Evolutionary conservation across 2,329 filamentous ascomycete genomes (phyloP).

Genomic region (Cladophialophora chaetospira): DNA sequence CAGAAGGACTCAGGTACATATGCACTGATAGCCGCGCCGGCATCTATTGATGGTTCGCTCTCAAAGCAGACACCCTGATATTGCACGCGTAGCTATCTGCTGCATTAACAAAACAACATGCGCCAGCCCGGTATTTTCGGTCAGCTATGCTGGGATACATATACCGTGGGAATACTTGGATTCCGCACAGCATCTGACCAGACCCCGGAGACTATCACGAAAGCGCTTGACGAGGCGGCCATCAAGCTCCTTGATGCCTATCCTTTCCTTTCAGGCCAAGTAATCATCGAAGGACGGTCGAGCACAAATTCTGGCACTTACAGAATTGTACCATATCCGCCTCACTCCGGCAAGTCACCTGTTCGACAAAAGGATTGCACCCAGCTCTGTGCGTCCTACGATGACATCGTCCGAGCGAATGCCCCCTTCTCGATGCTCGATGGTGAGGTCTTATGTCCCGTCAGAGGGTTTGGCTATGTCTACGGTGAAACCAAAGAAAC

Average conservation of each 20-base stretch:
- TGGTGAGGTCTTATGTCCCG: constrained; percentile 35
- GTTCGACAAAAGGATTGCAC: constrained; percentile 30
- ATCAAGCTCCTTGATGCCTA: constrained; percentile 8
- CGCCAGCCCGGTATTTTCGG: constrained; percentile 16
- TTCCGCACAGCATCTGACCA: constrained; percentile 2
- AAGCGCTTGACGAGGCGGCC: constrained; percentile 8
- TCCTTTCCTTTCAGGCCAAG: constrained; percentile 11
- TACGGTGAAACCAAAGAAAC: constrained; percentile 20
- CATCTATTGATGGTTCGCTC: too few relatives aligned
- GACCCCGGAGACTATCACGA: constrained; percentile 1
- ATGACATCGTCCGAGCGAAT: constrained; percentile 30
- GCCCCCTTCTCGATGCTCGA: constrained; percentile 39
- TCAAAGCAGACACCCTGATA: too few relatives aligned
- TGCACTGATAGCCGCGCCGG: too few relatives aligned
- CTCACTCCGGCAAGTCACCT: constrained; percentile 22
- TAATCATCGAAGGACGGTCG: constrained; percentile 16
- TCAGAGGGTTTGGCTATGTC: constrained; percentile 33
- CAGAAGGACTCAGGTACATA: too few relatives aligned
- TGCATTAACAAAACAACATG: background rate
- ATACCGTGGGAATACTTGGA: constrained; percentile 8
- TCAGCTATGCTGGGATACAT: constrained; percentile 12
- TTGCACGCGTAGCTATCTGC: too few relatives aligned
- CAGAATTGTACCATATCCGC: constrained; percentile 29
- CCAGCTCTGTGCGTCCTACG: constrained; percentile 24
- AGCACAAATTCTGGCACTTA: constrained; percentile 15